phyloP scores from a whole-genome alignment of 495 filamentous ascomycete genomes.

The Aspergillus ellipticus region DNA sequence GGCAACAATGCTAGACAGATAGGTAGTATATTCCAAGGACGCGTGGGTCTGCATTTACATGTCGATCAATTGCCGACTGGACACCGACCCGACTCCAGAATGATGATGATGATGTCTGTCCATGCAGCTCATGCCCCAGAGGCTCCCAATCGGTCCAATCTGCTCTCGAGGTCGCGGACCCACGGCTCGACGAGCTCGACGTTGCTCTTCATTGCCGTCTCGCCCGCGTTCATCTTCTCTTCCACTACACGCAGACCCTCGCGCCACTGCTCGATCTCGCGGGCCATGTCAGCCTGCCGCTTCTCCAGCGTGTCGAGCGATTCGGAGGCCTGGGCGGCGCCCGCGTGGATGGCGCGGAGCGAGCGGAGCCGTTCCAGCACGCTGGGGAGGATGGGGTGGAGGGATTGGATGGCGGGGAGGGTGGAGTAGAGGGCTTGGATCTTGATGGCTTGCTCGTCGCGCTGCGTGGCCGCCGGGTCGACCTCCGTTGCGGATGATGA shows the following conservation, averaged over 20 bases:
- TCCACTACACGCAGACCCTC: slow-evolving; percentile 80
- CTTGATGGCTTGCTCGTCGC: slow-evolving; percentile 71
- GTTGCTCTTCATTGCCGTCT: slow-evolving; percentile 69
- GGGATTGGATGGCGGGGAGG: slow-evolving; percentile 81
- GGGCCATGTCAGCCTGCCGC: slow-evolving; percentile 75
- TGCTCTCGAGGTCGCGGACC: slow-evolving; percentile 83
- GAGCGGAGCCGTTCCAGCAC: slow-evolving; percentile 82
- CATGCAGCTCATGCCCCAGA: slow-evolving; percentile 12
- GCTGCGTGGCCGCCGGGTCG: slow-evolving; percentile 26
- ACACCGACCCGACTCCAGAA: neutral
- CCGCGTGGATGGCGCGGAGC: slow-evolving; percentile 78
- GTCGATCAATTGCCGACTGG: too few relatives aligned
- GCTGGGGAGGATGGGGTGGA: slow-evolving; percentile 79
- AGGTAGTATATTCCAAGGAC: too few relatives aligned
- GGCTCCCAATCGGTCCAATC: slow-evolving; percentile 54
- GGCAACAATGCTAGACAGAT: too few relatives aligned
- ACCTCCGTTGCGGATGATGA: slow-evolving; percentile 47
- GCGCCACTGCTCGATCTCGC: slow-evolving; percentile 81
- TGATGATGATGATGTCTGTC: neutral
- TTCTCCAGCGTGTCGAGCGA: slow-evolving; percentile 71
- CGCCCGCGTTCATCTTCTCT: slow-evolving; percentile 61
- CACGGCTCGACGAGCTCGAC: slow-evolving; percentile 77
- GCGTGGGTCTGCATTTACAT: too few relatives aligned
- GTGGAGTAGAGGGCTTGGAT: slow-evolving; percentile 90
- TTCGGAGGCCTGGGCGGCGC: slow-evolving; percentile 81